Conservation (phyloP, 768 basidiomycete genomes). For the Cubamyces lactineus region DNA sequence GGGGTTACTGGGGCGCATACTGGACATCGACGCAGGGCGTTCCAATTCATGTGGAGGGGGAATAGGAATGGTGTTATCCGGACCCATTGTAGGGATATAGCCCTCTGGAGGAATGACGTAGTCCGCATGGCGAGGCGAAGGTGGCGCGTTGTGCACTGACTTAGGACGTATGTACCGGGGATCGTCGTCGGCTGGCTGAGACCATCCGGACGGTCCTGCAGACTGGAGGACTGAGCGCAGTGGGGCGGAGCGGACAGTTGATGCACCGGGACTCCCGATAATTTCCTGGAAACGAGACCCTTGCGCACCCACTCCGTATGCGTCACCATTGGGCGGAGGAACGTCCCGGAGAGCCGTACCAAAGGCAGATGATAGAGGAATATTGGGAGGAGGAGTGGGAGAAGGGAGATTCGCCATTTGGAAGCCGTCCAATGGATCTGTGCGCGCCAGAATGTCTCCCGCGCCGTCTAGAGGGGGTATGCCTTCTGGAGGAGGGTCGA, state of each 20-base stretch:
- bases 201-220: constrained; percentile 15
- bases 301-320: constrained; percentile 19
- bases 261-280: constrained; percentile 28
- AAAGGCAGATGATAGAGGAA: constrained; percentile 10
- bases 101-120: constrained; percentile 29
- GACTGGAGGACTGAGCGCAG: neutral
- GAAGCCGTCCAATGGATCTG: constrained; percentile 20
- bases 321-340: neutral
- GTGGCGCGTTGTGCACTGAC: constrained; percentile 22
- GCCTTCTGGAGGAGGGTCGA: constrained; percentile 19
- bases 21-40: constrained; percentile 17
- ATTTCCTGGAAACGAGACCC: constrained; percentile 32
- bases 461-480: neutral
- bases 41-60: constrained; percentile 26
- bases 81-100: constrained; percentile 29
- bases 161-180: constrained; percentile 15
- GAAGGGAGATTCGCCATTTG: constrained; percentile 21
- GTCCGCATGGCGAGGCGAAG: constrained; percentile 24
- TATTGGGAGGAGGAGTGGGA: constrained; percentile 7
- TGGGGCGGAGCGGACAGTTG: constrained; percentile 23
- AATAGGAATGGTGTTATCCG: constrained; percentile 24
- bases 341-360: neutral
- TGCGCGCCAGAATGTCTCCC: constrained; percentile 6
- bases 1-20: constrained; percentile 7
- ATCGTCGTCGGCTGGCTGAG: constrained; percentile 4